Percentiles rank a stretch among this genome's conserved stretches.
Conservation (phyloP, 805 yeast genomes). For the Monosporozyma unispora region DNA sequence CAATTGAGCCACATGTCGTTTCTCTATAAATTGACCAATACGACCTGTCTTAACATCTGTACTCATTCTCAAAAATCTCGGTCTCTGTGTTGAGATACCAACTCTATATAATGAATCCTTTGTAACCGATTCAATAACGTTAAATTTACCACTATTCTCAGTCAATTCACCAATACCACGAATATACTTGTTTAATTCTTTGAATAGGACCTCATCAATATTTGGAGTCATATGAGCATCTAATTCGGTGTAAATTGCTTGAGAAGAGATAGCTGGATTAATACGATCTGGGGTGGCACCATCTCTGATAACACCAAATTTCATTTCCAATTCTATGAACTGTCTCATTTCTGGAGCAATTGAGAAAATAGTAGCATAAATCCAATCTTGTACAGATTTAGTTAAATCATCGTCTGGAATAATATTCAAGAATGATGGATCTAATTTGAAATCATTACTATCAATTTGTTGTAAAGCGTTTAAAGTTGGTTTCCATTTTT, state of each 20-base stretch:
- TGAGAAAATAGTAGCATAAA: constrained; percentile 69
- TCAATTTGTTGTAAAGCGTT: constrained; percentile 28
- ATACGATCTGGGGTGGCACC: constrained; percentile 54
- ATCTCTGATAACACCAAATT: constrained; percentile 63
- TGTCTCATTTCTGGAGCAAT: constrained; percentile 45
- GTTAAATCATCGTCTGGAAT: constrained; percentile 75
- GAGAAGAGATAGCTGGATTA: constrained; percentile 58
- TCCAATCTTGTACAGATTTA: constrained; percentile 79
- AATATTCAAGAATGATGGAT: constrained; percentile 47
- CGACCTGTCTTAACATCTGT: constrained; percentile 62
- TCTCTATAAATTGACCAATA: constrained; percentile 58
- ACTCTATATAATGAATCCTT: constrained; percentile 57
- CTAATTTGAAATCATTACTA: constrained; percentile 28
- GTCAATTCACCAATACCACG: constrained; percentile 44
- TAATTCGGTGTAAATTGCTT: constrained; percentile 50
- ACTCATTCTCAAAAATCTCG: constrained; percentile 55
- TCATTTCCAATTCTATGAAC: constrained; percentile 63
- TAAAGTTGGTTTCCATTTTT: constrained; percentile 49
- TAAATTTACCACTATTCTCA: constrained; percentile 47
- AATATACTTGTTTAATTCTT: constrained; percentile 45
- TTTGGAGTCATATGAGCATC: constrained; percentile 57
- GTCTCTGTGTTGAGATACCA: constrained; percentile 54
- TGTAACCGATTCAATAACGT: constrained; percentile 50
- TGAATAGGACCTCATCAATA: constrained; percentile 53
- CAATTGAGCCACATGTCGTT: constrained; percentile 64